Evolutionary conservation across 345 rosid species (phyloP).

Genomic region (Ceriops zippeliana): DNA sequence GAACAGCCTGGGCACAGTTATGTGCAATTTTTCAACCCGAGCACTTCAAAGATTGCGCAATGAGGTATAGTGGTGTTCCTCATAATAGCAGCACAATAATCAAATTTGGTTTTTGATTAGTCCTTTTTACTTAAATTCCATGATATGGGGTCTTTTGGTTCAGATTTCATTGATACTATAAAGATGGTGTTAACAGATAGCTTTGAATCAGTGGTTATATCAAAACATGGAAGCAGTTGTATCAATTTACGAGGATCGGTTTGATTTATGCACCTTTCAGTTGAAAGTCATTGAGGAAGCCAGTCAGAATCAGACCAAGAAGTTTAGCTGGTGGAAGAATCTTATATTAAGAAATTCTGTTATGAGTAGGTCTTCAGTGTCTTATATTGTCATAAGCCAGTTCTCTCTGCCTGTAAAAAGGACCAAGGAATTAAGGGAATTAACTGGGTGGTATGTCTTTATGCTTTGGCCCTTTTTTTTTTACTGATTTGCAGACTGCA

Average conservation of each 20-base stretch:
- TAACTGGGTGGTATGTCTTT: conserved; percentile 74
- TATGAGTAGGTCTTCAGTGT: conserved; percentile 32
- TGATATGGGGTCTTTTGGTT: background rate
- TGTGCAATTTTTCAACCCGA: conserved; percentile 80
- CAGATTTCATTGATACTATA: background rate
- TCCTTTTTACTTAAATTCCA: background rate
- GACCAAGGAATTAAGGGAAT: conserved; percentile 79
- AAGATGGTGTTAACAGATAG: conserved; percentile 46
- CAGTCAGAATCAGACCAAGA: conserved; percentile 33
- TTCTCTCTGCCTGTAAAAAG: conserved; percentile 71
- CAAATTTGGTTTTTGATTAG: no score
- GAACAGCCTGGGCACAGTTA: conserved; percentile 45
- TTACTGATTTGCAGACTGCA: conserved; percentile 4
- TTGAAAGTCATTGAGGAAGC: conserved; percentile 43
- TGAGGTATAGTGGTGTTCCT: conserved; percentile 45
- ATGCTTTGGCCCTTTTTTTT: conserved; percentile 16
- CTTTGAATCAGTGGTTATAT: conserved; percentile 83
- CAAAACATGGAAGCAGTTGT: conserved; percentile 83
- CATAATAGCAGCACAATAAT: background rate
- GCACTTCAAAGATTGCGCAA: conserved; percentile 85
- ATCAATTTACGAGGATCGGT: conserved; percentile 91
- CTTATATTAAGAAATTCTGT: conserved; percentile 36
- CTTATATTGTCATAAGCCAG: conserved; percentile 42
- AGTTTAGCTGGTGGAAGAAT: conserved; percentile 66
- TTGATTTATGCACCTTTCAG: conserved; percentile 66